Evolutionary conservation across 2,329 filamentous ascomycete species (phyloP).

Genomic region (Cordyceps pruinosa): DNA sequence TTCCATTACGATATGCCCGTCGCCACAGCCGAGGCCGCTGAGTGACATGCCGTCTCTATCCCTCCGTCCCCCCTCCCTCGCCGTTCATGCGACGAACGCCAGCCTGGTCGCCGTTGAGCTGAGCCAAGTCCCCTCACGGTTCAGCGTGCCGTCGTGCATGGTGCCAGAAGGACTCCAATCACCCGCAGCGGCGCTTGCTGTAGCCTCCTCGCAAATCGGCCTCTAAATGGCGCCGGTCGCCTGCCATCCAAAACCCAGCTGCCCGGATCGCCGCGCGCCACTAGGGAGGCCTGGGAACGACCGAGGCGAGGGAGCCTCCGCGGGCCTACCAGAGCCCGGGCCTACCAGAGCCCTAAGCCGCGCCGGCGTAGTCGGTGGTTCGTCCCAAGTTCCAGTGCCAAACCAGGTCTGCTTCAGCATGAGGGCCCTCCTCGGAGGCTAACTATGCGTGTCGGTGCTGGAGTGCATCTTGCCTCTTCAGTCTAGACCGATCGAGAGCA

Average conservation of each 20-base stretch:
- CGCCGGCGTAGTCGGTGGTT: background rate
- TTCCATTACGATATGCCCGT: background rate
- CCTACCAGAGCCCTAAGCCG: background rate
- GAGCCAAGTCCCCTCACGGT: background rate
- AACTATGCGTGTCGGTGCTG: background rate
- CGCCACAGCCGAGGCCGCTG: background rate
- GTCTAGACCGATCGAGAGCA: constrained; percentile 9
- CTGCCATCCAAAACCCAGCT: constrained; percentile 3
- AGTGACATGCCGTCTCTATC: background rate
- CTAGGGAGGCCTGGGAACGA: background rate
- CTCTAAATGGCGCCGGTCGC: background rate
- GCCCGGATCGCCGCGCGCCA: constrained; percentile 6
- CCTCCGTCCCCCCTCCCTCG: background rate
- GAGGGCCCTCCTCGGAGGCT: background rate
- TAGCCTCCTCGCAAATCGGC: background rate
- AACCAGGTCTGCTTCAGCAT: background rate
- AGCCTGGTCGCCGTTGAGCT: background rate
- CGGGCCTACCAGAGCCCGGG: background rate
- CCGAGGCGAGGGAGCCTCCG: background rate
- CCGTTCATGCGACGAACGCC: background rate
- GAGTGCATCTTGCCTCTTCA: constrained; percentile 5
- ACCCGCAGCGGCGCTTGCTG: background rate
- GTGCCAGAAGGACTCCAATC: background rate
- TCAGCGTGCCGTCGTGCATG: background rate
- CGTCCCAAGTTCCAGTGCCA: constrained; percentile 9